Evolutionary conservation across 352 stramenopile genomes (phyloP).

Genomic region (Pythium periplocum): DNA sequence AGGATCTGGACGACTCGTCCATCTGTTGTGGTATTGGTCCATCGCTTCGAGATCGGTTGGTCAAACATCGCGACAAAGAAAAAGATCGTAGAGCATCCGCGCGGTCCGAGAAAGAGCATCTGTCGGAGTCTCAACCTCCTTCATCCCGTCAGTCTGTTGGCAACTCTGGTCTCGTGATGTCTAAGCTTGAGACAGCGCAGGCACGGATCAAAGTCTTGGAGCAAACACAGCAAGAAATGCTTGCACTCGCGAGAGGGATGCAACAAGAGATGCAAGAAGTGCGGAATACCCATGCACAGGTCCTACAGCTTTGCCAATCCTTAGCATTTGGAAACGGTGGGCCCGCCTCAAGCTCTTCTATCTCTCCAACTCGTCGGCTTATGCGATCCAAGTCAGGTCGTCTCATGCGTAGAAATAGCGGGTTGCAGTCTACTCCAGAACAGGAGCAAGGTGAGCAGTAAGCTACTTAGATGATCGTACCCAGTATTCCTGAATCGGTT

Average conservation of each 20-base stretch:
- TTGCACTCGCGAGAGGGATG: constrained; percentile 2
- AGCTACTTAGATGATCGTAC: too few relatives aligned
- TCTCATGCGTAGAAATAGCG: too few relatives aligned
- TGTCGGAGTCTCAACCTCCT: not conserved
- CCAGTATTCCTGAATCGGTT: too few relatives aligned
- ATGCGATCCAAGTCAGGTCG: too few relatives aligned
- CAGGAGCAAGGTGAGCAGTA: too few relatives aligned
- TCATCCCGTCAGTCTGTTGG: not conserved
- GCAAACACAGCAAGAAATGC: constrained; percentile 1
- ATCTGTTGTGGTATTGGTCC: constrained; percentile 20
- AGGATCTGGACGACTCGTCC: constrained; percentile 12
- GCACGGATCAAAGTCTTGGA: not conserved
- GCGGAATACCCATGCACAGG: not conserved
- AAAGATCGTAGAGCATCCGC: not conserved
- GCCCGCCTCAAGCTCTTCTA: too few relatives aligned
- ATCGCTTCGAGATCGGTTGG: constrained; percentile 15
- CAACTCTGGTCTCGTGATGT: not conserved
- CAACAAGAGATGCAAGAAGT: not conserved
- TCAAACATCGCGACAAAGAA: constrained; percentile 13
- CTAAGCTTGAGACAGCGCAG: not conserved
- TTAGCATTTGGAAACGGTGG: too few relatives aligned
- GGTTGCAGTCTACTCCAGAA: too few relatives aligned
- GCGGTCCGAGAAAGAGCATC: not conserved
- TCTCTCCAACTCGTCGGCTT: too few relatives aligned
- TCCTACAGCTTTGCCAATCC: too few relatives aligned